Base-by-base conservation (phyloP, 768 basidiomycete genomes). In the Amanita polypyramis region DNA sequence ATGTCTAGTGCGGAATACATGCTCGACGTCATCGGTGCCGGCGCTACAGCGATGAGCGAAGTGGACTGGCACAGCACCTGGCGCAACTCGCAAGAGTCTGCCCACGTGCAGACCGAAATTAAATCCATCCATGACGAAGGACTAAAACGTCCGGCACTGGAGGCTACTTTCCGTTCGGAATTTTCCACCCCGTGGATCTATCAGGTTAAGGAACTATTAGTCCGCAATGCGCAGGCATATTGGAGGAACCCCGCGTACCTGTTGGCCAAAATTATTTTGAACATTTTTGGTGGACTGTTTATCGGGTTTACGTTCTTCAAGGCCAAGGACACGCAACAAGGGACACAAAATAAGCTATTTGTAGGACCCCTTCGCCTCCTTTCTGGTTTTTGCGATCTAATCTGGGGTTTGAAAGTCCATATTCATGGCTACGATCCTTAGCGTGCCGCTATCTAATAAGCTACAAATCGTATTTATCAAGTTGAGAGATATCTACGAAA, bases 11-110 rank as follows among this genome's bases (percentile, higher is more conserved):
- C 78, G 23, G 78, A 80, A 51, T 80, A 72, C 51, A 79, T 80
- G 69, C 71, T 87, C 15, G 79, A 82, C 21, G 82, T 78, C 38
- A 86, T 86, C 49, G 85, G 85, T 14, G 83, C 85, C 23, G 85
- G 85, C 2, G 77, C 78, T 1, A 79, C 81, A 1, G 75, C 79
- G 1, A 66, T 70, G 12, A 77, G 70, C 46, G 53, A 54, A 11
- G 62, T 62, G 20, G 71, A 86, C 50, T 89, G 85, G 85, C 58
- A 66, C 40, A 52, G 60, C 5, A 59, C 73, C n/a, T 89, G 84
- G 83, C 56, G 60, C 15, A 58, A 70, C 4, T 76, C 79, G 0
- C 63, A 67, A 0, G 77, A 84, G 54, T 56, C 67, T 0, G 51
- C 40, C n/a, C 54, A 51, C 0, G 38, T 70, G 3, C 58, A 66